Base-by-base conservation (phyloP, 495 filamentous ascomycete genomes). In the Penicillium mononematosum region DNA sequence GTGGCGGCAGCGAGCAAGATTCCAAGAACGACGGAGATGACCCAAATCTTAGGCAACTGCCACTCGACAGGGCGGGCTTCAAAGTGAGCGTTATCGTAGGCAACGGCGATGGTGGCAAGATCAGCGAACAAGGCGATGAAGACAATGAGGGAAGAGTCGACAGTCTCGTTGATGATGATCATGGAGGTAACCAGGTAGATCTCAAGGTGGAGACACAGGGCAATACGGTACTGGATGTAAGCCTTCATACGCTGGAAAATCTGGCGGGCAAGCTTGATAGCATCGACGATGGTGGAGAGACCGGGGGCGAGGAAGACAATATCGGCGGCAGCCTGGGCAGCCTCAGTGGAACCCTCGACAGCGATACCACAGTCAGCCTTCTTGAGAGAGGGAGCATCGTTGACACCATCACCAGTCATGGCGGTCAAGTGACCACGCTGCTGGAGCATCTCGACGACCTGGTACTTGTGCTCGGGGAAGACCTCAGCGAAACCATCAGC, bases 231-330 rank as follows among this genome's bases (percentile, higher is more conserved):
- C 71, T 89, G 86, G 59, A 89, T 88, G 68, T 89, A 89, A 36
- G 86, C 82, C 82, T 89, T 89, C 86, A 89, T 89, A 65, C 86
- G 86, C 78, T 89, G 86, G 85, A 89, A 89, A 67, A 89, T 89
- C 73, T 89, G 83, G 66, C 86, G 85, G 61, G 86, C 84, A 62
- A 87, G 85, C 80, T 89, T 89, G 78, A 89, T 89, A 59, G 86
- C 85, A 71, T 85, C 80, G 68, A 89, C 86, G 48, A 89, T 89
- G 61, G 86, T 89, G 76, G 76, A 81, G 42, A 89, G 85, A 85
- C 86, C 86, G 47, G 86, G 86, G 50, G 86, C 86, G 64, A 89
- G 85, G 83, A 89, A 89, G 68, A 89, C 86, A 58, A 89, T 89
- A 80, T 89, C 86, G 59, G 86, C 85, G 59, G 86, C 86, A 60